A percentile compares a stretch with the other conserved stretches of the same genome.
Conservation (phyloP, 1,139 yeast species). For the Fermentozyma sake region DNA sequence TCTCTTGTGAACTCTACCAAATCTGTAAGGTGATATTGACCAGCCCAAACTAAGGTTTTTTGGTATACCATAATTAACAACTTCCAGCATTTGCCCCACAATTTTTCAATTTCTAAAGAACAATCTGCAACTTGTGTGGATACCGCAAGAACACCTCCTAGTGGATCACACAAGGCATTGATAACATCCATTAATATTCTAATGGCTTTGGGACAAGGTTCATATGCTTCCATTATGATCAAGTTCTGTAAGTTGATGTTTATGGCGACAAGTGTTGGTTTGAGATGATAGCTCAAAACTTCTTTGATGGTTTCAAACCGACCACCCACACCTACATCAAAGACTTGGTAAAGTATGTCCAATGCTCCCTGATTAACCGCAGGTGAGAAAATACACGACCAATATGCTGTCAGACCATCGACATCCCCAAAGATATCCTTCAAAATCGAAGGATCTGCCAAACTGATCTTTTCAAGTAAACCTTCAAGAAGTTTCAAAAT, state of each 20-base stretch:
- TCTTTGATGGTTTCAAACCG: slow-evolving; percentile 67
- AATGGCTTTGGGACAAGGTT: slow-evolving; percentile 74
- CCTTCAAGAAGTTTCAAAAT: slow-evolving; percentile 20
- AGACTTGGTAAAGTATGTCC: slow-evolving; percentile 69
- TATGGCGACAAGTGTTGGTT: slow-evolving; percentile 45
- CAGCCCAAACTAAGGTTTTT: slow-evolving; percentile 73
- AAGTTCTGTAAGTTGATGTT: slow-evolving; percentile 43
- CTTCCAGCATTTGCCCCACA: slow-evolving; percentile 72
- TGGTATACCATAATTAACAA: slow-evolving; percentile 66
- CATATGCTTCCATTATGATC: slow-evolving; percentile 49
- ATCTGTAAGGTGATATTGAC: slow-evolving; percentile 49
- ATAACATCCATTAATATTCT: slow-evolving; percentile 72
- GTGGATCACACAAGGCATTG: slow-evolving; percentile 61
- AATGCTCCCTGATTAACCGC: slow-evolving; percentile 63
- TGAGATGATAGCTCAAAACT: slow-evolving; percentile 40
- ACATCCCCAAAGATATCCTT: slow-evolving; percentile 22
- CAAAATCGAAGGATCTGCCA: slow-evolving; percentile 42
- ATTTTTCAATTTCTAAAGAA: slow-evolving; percentile 20
- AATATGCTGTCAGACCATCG: slow-evolving; percentile 47
- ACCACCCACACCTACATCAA: slow-evolving; percentile 54
- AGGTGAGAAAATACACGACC: slow-evolving; percentile 68
- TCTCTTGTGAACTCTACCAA: slow-evolving; percentile 83
- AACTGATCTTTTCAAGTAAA: slow-evolving; percentile 31
- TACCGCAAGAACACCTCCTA: slow-evolving; percentile 42
- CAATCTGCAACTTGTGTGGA: slow-evolving; percentile 8